These are phyloP conservation scores for Populus simonii DNA, from an alignment of 345 rosid species.

Conservation along the genomic window DNA sequence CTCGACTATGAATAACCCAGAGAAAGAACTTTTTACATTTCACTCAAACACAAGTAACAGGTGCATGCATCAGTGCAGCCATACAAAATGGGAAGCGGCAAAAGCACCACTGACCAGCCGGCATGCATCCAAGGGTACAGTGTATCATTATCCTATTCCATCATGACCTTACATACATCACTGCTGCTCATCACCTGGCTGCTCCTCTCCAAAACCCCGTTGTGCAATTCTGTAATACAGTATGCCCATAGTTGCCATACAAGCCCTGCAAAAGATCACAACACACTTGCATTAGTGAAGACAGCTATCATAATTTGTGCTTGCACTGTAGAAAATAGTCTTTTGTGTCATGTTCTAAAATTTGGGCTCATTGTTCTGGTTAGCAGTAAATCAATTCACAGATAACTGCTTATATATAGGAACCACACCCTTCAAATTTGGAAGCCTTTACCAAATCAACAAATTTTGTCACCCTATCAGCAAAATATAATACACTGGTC, in stretches of 20 bases:
- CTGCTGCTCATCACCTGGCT: constrained; percentile 55
- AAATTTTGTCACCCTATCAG: not conserved
- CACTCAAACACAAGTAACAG: not conserved
- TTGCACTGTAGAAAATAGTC: not conserved
- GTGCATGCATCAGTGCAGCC: not conserved
- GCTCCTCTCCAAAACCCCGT: constrained; percentile 57
- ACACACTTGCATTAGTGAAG: not conserved
- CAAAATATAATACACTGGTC: not conserved
- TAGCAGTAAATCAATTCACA: not conserved
- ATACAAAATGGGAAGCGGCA: constrained; percentile 6
- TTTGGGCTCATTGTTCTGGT: not conserved
- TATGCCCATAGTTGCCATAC: constrained; percentile 97
- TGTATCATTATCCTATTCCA: not conserved
- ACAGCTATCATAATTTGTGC: not conserved
- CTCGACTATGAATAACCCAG: not conserved
- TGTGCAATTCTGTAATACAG: constrained; percentile 93
- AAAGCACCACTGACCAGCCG: not conserved
- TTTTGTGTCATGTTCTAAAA: not conserved
- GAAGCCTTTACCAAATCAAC: not conserved
- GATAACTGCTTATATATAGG: not conserved
- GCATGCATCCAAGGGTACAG: constrained; percentile 3
- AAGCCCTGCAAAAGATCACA: constrained; percentile 65
- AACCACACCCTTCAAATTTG: not conserved
- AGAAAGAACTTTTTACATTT: constrained; percentile 1
- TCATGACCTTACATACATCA: constrained; percentile 21